Percentiles rank a stretch among this genome's conserved stretches.
These are phyloP conservation scores for Luffa aegyptiaca DNA, from an alignment of 306 rosid genomes.

Conservation along the genomic window DNA sequence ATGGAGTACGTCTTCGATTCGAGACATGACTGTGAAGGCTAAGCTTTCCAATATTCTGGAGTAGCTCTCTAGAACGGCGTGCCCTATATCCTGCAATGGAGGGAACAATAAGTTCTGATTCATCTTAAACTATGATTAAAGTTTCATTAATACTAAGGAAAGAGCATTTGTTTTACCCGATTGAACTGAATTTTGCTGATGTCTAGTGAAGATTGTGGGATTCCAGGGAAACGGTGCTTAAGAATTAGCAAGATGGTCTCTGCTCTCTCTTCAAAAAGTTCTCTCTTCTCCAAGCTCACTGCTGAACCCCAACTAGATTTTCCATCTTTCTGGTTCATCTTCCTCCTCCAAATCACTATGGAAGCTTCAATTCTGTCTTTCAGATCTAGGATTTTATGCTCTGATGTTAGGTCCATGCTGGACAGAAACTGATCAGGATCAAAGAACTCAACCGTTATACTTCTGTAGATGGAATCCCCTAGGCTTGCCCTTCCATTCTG, in stretches of 20 bases:
- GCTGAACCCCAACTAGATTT: constrained; percentile 93
- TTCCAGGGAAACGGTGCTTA: constrained; percentile 87
- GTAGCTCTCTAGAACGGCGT: constrained; percentile 88
- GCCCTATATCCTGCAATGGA: constrained; percentile 77
- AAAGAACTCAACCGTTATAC: constrained; percentile 77
- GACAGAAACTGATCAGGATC: constrained; percentile 85
- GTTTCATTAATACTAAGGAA: background rate
- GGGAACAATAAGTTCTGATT: background rate
- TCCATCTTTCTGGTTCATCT: constrained; percentile 88
- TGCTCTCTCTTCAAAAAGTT: constrained; percentile 92
- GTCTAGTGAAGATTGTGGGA: constrained; percentile 87
- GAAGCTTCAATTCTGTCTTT: constrained; percentile 97
- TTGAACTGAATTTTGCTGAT: constrained; percentile 91
- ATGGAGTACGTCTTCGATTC: constrained; percentile 85
- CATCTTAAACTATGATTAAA: background rate
- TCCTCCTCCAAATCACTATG: constrained; percentile 88
- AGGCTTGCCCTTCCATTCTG: constrained; percentile 97
- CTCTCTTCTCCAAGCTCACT: constrained; percentile 89
- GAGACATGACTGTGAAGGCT: constrained; percentile 83
- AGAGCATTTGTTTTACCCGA: constrained; percentile 28
- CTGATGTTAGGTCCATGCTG: constrained; percentile 75
- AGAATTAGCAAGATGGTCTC: constrained; percentile 83
- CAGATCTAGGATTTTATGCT: constrained; percentile 84
- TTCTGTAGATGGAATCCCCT: constrained; percentile 70
- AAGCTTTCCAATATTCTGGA: constrained; percentile 90